Base-by-base conservation (phyloP, 352 stramenopile species). In the Sclerospora graminicola region DNA sequence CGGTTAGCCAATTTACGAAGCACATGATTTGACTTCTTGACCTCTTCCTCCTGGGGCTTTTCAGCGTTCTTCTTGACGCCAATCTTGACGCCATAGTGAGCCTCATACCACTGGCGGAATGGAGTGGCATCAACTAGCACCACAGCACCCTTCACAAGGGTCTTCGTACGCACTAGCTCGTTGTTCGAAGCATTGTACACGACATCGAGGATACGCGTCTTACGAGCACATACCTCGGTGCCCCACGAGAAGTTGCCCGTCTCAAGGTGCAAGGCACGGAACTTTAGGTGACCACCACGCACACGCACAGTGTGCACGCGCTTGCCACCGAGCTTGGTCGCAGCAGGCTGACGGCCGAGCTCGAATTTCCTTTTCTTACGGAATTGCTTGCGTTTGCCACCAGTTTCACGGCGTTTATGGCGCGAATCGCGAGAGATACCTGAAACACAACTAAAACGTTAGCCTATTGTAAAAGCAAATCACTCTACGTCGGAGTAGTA, bases 121-220 rank as follows among this genome's bases (percentile, higher is more conserved):
- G 96, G 96, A 23, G 96, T 96, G 30, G 95, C 95, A 84, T 99
- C 96, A 40, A 99, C 93, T 36, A 97, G 62, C 39, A 99, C 84
- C 53, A 99, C 97, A 49, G 88, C 83, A 60, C 95, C 95, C 89
- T 99, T 99, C 38, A 99, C 96, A 23, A 99, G 77, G 21, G 97
- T 99, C 89, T 99, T 99, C 62, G 97, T 99, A 75, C 97, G 94
- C 51, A 99, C 96, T 54, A 99, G 85, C 68, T 99, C 97, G 85
- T 99, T 99, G 93, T 99, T 99, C 59, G 96, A 98, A 39, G 96
- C 91, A 76, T 99, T 99, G 95, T 99, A 99, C 18, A 97, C 89
- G 18, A 99, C 96, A 71, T 99, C 96, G 27, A 99, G 80, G 47
- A 99, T 97, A 92, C 95, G 93, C 41, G 97, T 97, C 89, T 99